A percentile compares a stretch with the other conserved stretches of the same genome.
These are phyloP conservation scores for Diaporthe velutina DNA, from an alignment of 2,329 filamentous ascomycete genomes.

Conservation along the genomic window DNA sequence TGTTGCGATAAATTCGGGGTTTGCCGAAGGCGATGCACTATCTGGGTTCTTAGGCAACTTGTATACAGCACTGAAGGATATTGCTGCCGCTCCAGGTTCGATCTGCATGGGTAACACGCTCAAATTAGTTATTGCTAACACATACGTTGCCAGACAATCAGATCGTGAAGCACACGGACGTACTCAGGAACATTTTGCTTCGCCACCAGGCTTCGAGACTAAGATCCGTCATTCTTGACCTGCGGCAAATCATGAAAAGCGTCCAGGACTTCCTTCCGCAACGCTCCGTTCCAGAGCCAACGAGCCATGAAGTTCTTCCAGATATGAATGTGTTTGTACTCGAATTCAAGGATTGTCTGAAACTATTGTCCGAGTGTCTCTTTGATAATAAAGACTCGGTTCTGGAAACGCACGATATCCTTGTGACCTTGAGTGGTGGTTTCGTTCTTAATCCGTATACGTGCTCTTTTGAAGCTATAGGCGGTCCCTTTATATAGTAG, in stretches of 20 bases:
- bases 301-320: background rate
- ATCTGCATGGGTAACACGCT: background rate
- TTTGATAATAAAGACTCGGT: background rate
- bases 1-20: background rate
- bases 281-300: background rate
- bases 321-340: background rate
- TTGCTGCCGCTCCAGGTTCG: constrained; percentile 1
- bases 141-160: background rate
- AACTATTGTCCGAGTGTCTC: background rate
- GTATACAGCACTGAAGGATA: background rate
- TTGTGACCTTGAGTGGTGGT: background rate
- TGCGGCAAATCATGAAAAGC: background rate
- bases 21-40: background rate
- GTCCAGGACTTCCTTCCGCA: background rate
- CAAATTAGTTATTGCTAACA: background rate
- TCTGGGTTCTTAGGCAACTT: background rate
- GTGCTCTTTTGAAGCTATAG: no score
- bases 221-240: background rate
- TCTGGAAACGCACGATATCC: background rate
- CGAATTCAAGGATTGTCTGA: background rate
- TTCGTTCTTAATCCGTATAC: no score
- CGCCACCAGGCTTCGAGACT: background rate
- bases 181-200: background rate
- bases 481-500: no score
- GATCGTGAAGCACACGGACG: background rate